Evolutionary conservation across 768 basidiomycete genomes (phyloP), one percentile per base, ranked within the genome.

Genomic region (Leccinum longicurvipes): DNA sequence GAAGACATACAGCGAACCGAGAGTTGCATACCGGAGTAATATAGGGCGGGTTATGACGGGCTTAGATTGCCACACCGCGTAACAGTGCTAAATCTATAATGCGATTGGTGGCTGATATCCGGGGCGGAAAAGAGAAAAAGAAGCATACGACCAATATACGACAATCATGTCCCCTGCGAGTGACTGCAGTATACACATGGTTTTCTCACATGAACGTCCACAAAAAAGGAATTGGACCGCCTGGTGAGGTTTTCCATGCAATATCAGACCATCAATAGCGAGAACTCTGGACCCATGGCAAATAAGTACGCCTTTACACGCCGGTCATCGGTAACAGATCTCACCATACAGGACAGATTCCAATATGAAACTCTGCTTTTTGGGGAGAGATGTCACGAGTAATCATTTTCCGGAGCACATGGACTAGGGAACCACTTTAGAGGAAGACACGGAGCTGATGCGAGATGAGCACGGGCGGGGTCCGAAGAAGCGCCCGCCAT

Each of bases 191-290:
- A 5, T 60, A 70, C 32, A 70, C 45, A 10, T 47, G 54, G 28
- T 64, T 67, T 51, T 70, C 70, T 45, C 48, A 59, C 52, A 73
- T 60, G 36, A 71, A 72, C 6, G 68, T 67, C 50, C 60, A 61
- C 52, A 55, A 74, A 73, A 47, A 50, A 75, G 0, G 27, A 51
- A 3, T 58, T 8, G 6, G 73, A 1, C 62, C 63, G 12, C 62
- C 67, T 1, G 56, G 11, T 55, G 50, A 6, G 47, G 49, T 4
- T 66, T 57, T 6, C 63, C 60, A 23, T 57, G 56, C 9, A 41
- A 34, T 15, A 72, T 53, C 11, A 74, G 59, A 10, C 72, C 74
- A 74, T 73, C 34, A 73, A 52, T 25, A 72, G 29, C 8, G 72
- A 74, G 52, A 74, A 71, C 0, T 73, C 73, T 74, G 12, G 23